Percentiles rank a stretch among this genome's conserved stretches.
Conservation (phyloP, 345 rosid species). For the Limnanthes douglasii region DNA sequence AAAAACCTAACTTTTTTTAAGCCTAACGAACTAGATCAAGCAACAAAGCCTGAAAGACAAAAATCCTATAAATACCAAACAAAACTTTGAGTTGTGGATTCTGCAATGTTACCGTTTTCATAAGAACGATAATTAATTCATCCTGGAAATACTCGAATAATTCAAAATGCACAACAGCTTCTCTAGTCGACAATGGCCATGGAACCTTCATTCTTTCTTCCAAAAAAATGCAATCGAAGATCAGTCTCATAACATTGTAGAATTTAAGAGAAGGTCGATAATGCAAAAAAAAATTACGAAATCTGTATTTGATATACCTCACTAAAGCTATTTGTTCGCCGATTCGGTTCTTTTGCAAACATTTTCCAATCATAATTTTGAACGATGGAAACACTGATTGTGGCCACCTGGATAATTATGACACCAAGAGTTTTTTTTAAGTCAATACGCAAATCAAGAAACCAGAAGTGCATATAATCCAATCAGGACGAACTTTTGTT, state of each 20-base stretch:
- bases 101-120: conserved; percentile 48
- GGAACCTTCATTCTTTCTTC: conserved; percentile 88
- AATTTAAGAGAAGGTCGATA: conserved; percentile 4
- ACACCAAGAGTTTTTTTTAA: too few species aligned
- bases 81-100: too few species aligned
- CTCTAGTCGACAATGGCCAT: conserved; percentile 84
- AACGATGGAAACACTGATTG: conserved; percentile 52
- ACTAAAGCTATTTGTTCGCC: conserved; percentile 67
- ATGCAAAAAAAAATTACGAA: too few species aligned
- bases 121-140: conserved; percentile 39
- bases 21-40: too few species aligned
- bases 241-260: conserved; percentile 12
- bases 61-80: too few species aligned
- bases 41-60: too few species aligned
- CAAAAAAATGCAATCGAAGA: conserved; percentile 19
- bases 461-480: too few species aligned
- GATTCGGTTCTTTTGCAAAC: conserved; percentile 42
- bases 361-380: conserved; percentile 28
- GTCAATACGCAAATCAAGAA: too few species aligned
- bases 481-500: too few species aligned
- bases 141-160: conserved; percentile 59
- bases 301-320: conserved; percentile 35
- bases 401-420: conserved; percentile 99
- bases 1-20: neutral
- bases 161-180: conserved; percentile 59